These are phyloP conservation scores for Sporothrix curviconia DNA, from an alignment of 2,329 filamentous ascomycete genomes.

Conservation along the genomic window DNA sequence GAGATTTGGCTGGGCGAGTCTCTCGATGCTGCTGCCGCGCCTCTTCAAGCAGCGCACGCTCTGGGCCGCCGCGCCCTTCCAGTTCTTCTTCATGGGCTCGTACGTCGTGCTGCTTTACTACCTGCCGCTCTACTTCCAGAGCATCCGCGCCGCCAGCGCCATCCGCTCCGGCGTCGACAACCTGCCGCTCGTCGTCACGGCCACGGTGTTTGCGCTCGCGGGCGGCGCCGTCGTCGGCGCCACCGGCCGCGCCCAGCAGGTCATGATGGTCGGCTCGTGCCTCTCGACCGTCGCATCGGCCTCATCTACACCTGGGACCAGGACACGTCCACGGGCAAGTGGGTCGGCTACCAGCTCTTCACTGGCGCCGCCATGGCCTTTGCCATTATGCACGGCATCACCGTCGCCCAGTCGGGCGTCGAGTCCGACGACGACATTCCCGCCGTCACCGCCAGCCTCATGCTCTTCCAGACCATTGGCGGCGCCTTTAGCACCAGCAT, in stretches of 20 bases:
- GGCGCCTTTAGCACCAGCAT: constrained; percentile 36
- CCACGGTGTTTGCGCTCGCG: constrained; percentile 25
- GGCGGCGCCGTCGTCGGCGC: constrained; percentile 24
- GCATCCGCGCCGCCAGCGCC: constrained; percentile 33
- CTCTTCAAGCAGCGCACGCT: constrained; percentile 39
- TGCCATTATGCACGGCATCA: constrained; percentile 36
- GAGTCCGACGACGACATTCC: constrained; percentile 31
- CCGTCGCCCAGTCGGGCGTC: constrained; percentile 42
- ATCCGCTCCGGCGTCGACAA: constrained; percentile 30
- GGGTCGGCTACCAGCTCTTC: constrained; percentile 31
- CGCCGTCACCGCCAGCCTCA: constrained; percentile 32
- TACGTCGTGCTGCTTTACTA: constrained; percentile 41
- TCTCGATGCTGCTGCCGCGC: constrained; percentile 43
- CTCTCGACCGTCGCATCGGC: constrained; percentile 24
- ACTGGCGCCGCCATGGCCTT: constrained; percentile 6
- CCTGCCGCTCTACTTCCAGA: constrained; percentile 46
- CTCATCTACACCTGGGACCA: constrained; percentile 28
- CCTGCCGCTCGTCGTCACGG: constrained; percentile 29
- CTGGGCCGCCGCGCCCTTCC: constrained; percentile 33
- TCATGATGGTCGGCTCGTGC: constrained; percentile 21
- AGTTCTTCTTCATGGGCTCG: constrained; percentile 35
- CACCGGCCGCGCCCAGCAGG: constrained; percentile 18
- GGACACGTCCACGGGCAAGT: constrained; percentile 25
- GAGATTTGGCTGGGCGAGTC: constrained; percentile 35
- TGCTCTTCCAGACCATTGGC: constrained; percentile 57